Evolutionary conservation across 1,139 yeast species (phyloP).

Genomic region (Nakaseomyces nivariensis): DNA sequence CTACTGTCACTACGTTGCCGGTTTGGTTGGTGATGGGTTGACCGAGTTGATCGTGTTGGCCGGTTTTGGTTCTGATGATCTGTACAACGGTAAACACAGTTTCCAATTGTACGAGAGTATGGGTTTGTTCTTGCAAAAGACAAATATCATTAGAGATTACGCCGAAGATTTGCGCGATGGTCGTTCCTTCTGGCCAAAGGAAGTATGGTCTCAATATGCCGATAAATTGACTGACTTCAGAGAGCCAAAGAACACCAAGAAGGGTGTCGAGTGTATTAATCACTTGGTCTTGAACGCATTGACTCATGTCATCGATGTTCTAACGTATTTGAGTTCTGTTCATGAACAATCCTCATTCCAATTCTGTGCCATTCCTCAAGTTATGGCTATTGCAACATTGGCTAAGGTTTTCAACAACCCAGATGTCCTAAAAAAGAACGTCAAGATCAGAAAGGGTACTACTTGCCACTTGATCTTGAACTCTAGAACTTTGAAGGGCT

Average conservation of each 20-base stretch:
- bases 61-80: constrained; percentile 45
- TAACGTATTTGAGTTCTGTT: constrained; percentile 66
- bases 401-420: constrained; percentile 80
- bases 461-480: constrained; percentile 68
- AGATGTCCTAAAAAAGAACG: constrained; percentile 54
- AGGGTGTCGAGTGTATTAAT: constrained; percentile 66
- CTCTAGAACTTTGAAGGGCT: constrained; percentile 67
- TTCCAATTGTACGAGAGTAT: constrained; percentile 58
- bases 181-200: constrained; percentile 93
- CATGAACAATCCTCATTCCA: constrained; percentile 77
- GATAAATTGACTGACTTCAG: constrained; percentile 52
- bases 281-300: constrained; percentile 76
- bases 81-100: constrained; percentile 42
- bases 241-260: constrained; percentile 36
- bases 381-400: constrained; percentile 94
- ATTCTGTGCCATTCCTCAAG: constrained; percentile 96
- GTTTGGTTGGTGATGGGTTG: constrained; percentile 92
- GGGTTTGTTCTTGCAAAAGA: constrained; percentile 72
- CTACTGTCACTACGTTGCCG: constrained; percentile 96
- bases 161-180: constrained; percentile 89
- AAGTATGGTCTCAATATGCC: constrained; percentile 80
- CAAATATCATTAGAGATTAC: constrained; percentile 91
- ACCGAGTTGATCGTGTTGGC: constrained; percentile 72
- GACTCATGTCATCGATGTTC: constrained; percentile 65
- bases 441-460: constrained; percentile 89